These are phyloP conservation scores for Vitis riparia DNA, from an alignment of 164 flowering plant species.

Conservation along the genomic window DNA sequence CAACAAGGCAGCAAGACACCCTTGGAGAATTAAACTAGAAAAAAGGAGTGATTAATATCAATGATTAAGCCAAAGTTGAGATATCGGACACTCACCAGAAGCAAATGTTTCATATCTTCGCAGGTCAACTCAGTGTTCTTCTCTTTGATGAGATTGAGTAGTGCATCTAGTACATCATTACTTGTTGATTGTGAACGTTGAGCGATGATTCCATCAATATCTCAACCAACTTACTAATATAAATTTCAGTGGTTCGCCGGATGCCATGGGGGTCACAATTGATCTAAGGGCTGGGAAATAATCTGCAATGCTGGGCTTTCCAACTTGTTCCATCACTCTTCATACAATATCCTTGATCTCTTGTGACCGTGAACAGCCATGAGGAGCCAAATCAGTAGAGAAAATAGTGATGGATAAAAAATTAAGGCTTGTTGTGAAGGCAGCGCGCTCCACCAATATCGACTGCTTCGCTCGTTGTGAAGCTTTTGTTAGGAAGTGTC, in stretches of 20 bases:
- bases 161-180: slow-evolving; percentile 22
- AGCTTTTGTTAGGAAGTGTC: too few species aligned
- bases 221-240: slow-evolving; percentile 10
- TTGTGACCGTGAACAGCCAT: slow-evolving; percentile 2
- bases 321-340: slow-evolving; percentile 19
- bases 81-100: slow-evolving; percentile 8
- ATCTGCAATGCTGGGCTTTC: slow-evolving; percentile 28
- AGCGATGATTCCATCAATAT: slow-evolving; percentile 15
- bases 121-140: slow-evolving; percentile 7
- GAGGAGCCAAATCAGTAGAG: slow-evolving; percentile 24
- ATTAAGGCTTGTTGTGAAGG: slow-evolving; percentile 26
- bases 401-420: slow-evolving; percentile 35
- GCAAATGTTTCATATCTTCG: not conserved
- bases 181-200: slow-evolving; percentile 7
- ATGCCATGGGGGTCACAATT: slow-evolving; percentile 30
- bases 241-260: not conserved
- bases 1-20: too few species aligned
- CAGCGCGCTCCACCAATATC: slow-evolving; percentile 24
- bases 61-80: too few species aligned
- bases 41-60: too few species aligned
- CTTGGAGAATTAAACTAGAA: too few species aligned
- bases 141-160: slow-evolving; percentile 18
- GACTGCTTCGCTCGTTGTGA: slow-evolving; percentile 1
- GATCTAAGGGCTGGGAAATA: slow-evolving; percentile 22
- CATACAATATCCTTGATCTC: slow-evolving; percentile 20